These are phyloP conservation scores for Linaria vulgaris DNA, from an alignment of 257 asterid genomes.

Conservation along the genomic window DNA sequence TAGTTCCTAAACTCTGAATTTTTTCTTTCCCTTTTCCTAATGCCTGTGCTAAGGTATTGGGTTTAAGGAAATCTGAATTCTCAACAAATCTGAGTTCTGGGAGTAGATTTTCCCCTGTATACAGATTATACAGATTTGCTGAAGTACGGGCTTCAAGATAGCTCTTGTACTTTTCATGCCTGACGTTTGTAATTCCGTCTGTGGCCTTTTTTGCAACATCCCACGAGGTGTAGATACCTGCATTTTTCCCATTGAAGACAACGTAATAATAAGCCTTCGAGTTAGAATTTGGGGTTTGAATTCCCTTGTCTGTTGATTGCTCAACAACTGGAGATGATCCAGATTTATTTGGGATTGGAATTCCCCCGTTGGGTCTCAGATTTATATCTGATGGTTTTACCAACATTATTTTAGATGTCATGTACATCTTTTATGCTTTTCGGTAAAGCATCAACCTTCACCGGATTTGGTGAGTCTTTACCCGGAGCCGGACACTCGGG, in stretches of 20 bases:
- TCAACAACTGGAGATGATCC: background rate
- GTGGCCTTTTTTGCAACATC: background rate
- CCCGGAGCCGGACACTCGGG: too few relatives aligned
- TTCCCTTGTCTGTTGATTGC: background rate
- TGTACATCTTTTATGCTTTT: too few relatives aligned
- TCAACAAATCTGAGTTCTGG: background rate
- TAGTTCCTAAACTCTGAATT: background rate
- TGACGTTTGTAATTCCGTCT: background rate
- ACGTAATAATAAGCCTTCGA: background rate
- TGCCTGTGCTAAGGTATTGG: background rate
- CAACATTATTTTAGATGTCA: background rate
- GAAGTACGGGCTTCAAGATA: background rate
- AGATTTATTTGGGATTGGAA: background rate
- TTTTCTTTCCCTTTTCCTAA: background rate
- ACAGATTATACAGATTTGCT: background rate
- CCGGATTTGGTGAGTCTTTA: too few relatives aligned
- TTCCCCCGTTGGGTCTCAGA: constrained; percentile 1
- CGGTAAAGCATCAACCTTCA: too few relatives aligned
- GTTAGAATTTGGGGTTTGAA: background rate
- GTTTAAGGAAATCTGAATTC: background rate
- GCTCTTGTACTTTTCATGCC: background rate
- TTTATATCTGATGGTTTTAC: background rate
- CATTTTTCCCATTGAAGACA: background rate
- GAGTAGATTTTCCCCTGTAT: background rate
- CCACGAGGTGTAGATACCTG: background rate